These are phyloP conservation scores for Arabidopsis hybrid DNA, from an alignment of 441 rosid genomes.

Conservation along the genomic window DNA sequence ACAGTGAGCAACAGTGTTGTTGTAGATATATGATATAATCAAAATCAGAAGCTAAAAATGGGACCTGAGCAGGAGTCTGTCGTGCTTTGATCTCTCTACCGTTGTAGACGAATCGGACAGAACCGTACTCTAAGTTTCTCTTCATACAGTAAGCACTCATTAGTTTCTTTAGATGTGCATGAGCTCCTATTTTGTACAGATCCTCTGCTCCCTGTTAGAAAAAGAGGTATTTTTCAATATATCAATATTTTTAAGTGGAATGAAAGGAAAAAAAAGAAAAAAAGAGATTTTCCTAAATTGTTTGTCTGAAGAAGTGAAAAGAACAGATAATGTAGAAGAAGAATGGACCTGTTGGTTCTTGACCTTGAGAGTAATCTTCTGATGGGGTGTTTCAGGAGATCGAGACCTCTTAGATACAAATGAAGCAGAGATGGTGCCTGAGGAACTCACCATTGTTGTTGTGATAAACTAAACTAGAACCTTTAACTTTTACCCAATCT, in stretches of 20 bases:
- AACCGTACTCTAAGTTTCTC: not conserved
- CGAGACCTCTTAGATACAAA: constrained; percentile 34
- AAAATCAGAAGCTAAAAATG: not conserved
- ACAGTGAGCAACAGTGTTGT: constrained; percentile 1
- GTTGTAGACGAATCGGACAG: constrained; percentile 28
- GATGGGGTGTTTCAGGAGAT: constrained; percentile 15
- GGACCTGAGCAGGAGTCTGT: constrained; percentile 36
- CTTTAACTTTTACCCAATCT: not conserved
- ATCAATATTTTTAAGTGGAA: no score
- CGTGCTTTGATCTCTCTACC: not conserved
- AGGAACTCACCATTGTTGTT: constrained; percentile 26
- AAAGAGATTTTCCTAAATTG: not conserved
- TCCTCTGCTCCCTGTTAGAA: constrained; percentile 36
- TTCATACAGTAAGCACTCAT: constrained; percentile 32
- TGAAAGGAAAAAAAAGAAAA: not conserved
- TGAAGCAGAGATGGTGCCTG: constrained; percentile 41
- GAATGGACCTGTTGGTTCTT: constrained; percentile 40
- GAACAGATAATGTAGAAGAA: not conserved
- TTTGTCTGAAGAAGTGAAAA: not conserved
- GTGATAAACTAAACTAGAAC: not conserved
- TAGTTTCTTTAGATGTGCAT: constrained; percentile 30
- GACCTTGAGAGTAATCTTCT: constrained; percentile 31
- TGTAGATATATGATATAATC: not conserved
- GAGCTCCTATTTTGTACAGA: constrained; percentile 10
- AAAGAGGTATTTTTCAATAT: not conserved